Conservation (phyloP, 352 stramenopile genomes). For the Bremia lactucae region DNA sequence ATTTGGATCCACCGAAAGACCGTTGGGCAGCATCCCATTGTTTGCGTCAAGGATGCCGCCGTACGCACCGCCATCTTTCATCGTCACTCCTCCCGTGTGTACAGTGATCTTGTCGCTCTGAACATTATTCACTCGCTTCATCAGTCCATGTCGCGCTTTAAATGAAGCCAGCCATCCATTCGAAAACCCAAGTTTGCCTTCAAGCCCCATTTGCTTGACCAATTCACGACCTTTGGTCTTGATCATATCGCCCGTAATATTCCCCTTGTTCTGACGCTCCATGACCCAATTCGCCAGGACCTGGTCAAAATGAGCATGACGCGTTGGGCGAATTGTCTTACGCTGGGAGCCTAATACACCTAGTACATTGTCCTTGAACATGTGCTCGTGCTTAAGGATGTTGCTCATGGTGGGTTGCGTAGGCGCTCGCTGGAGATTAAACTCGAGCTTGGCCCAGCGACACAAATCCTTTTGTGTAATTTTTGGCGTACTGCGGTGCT, state of each 20-base stretch:
- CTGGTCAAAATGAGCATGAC: conserved; percentile 72
- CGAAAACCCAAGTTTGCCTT: conserved; percentile 76
- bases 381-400: conserved; percentile 81
- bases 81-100: neutral
- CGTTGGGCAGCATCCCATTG: conserved; percentile 40
- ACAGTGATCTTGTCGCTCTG: conserved; percentile 22
- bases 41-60: conserved; percentile 34
- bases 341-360: conserved; percentile 62
- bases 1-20: conserved; percentile 38
- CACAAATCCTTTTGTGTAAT: conserved; percentile 85
- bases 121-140: conserved; percentile 45
- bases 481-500: conserved; percentile 76
- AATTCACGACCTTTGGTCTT: conserved; percentile 77
- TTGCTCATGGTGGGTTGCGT: conserved; percentile 77
- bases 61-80: conserved; percentile 21
- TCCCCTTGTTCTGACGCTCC: conserved; percentile 81
- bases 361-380: conserved; percentile 79
- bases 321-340: conserved; percentile 78
- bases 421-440: conserved; percentile 71
- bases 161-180: conserved; percentile 83
- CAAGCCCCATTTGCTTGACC: conserved; percentile 72
- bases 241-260: conserved; percentile 85
- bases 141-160: conserved; percentile 72
- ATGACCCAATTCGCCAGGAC: conserved; percentile 85
- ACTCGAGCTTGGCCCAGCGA: conserved; percentile 84